A percentile compares a stretch with the other conserved stretches of the same genome.
Conservation (phyloP, 2,329 filamentous ascomycete genomes). For the Beauveria medogensis region DNA sequence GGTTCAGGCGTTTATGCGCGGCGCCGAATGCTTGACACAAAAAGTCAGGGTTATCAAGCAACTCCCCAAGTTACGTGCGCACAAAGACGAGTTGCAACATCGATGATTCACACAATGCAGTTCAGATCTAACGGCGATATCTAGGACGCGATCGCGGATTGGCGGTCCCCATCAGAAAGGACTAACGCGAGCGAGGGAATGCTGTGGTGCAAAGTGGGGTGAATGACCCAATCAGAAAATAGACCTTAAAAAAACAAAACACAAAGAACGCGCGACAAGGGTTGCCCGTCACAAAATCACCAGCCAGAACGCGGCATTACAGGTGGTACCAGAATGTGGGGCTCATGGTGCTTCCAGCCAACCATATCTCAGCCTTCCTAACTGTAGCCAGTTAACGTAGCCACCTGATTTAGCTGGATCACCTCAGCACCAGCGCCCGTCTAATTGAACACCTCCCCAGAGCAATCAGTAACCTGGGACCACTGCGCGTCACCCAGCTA, state of each 20-base stretch:
- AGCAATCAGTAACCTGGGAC: conserved; percentile 51
- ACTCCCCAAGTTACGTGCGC: neutral
- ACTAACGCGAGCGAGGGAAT: conserved; percentile 1
- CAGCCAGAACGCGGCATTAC: neutral
- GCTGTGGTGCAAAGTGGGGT: neutral
- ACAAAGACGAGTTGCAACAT: neutral
- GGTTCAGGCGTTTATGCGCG: neutral
- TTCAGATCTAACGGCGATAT: conserved; percentile 10
- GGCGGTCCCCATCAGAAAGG: conserved; percentile 3
- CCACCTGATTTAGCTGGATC: conserved; percentile 12
- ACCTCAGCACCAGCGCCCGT: conserved; percentile 6
- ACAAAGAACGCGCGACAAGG: conserved; percentile 12
- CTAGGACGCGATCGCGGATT: conserved; percentile 8
- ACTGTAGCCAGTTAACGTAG: neutral
- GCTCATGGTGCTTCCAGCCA: neutral
- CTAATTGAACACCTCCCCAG: conserved; percentile 12
- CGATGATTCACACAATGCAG: neutral
- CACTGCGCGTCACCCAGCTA: conserved; percentile 47
- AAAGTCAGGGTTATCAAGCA: neutral
- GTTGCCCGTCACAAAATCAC: conserved; percentile 3
- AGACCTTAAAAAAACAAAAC: conserved; percentile 6
- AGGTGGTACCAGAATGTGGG: conserved; percentile 1
- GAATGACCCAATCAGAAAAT: conserved; percentile 13
- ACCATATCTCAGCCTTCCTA: neutral
- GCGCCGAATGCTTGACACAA: neutral